Conservation (phyloP, 1,139 yeast species). For the Blastobotrys capitulatus region DNA sequence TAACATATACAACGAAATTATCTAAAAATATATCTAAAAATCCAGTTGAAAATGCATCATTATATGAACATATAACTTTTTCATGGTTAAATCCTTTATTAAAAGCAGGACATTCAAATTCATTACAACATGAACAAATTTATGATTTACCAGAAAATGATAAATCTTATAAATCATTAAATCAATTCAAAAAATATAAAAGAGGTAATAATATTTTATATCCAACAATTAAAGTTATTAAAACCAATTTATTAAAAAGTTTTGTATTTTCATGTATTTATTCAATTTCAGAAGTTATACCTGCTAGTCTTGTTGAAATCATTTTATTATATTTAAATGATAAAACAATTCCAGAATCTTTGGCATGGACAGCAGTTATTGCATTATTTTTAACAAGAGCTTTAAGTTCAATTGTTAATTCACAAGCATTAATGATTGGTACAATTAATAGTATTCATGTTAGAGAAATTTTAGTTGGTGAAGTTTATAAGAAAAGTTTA, state of each 20-base stretch:
- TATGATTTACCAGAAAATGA: background rate
- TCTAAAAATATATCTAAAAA: background rate
- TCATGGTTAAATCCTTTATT: background rate
- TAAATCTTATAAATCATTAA: background rate
- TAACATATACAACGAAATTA: background rate
- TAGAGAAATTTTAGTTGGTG: slow-evolving; percentile 75
- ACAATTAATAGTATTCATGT: slow-evolving; percentile 82
- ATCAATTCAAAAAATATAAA: background rate
- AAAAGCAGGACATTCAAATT: background rate
- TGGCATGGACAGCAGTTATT: background rate
- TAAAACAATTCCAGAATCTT: background rate
- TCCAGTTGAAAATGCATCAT: background rate
- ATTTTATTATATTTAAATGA: slow-evolving; percentile 80
- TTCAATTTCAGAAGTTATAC: slow-evolving; percentile 48
- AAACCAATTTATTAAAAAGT: background rate
- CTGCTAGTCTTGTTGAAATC: slow-evolving; percentile 69
- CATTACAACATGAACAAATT: background rate
- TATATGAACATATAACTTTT: background rate
- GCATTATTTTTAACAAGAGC: slow-evolving; percentile 22
- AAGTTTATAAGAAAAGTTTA: slow-evolving; percentile 86
- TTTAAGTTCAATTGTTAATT: background rate
- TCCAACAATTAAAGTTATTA: background rate
- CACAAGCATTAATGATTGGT: slow-evolving; percentile 53
- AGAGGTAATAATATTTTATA: background rate
- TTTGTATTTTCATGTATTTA: background rate